Evolutionary conservation across 108 stramenopile genomes (phyloP).

Genomic region (Epithemia pelagica): DNA sequence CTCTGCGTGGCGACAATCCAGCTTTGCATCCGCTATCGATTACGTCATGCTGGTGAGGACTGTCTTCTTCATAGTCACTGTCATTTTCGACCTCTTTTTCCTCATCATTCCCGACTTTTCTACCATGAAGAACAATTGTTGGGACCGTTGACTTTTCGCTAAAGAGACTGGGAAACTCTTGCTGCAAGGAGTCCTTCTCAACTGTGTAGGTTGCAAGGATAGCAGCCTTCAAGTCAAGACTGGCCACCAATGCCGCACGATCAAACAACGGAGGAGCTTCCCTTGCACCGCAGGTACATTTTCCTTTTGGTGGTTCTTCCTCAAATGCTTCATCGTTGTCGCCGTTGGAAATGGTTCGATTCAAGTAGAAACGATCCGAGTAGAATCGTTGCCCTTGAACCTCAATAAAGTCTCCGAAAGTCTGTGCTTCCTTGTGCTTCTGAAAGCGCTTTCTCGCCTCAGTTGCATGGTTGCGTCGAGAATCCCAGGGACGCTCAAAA

Average conservation of each 20-base stretch:
- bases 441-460: background rate
- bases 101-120: slow-evolving; percentile 29
- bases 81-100: slow-evolving; percentile 4
- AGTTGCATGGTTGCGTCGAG: background rate
- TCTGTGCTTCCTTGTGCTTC: background rate
- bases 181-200: slow-evolving; percentile 24
- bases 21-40: background rate
- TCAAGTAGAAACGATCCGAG: slow-evolving; percentile 45
- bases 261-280: slow-evolving; percentile 52
- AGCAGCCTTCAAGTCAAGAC: slow-evolving; percentile 55
- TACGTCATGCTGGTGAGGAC: background rate
- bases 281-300: slow-evolving; percentile 30
- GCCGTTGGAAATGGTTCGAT: background rate
- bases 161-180: slow-evolving; percentile 17
- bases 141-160: slow-evolving; percentile 33
- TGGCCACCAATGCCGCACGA: slow-evolving; percentile 48
- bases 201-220: slow-evolving; percentile 59
- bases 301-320: background rate
- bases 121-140: slow-evolving; percentile 68
- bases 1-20: background rate
- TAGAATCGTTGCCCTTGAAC: slow-evolving; percentile 15
- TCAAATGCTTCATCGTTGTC: background rate
- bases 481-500: background rate
- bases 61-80: slow-evolving; percentile 5
- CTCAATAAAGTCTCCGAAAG: background rate